Evolutionary conservation across 176 grass and related monocot species (phyloP).

Genomic region (Zizania latifolia): DNA sequence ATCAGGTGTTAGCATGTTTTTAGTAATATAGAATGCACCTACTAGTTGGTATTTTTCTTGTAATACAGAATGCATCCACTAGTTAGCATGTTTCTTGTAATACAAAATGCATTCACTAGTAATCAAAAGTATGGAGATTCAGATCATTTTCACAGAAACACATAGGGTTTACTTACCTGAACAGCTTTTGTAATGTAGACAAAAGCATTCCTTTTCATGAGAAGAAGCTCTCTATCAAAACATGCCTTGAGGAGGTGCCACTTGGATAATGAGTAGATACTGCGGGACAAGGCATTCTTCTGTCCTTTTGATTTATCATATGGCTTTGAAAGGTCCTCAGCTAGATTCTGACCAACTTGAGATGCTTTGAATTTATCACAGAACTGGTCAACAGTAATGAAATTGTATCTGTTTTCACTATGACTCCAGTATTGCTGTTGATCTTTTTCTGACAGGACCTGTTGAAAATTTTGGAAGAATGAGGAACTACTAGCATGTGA

Average conservation of each 20-base stretch:
- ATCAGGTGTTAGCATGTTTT: neutral
- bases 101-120: neutral
- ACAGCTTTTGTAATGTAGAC: conserved; percentile 52
- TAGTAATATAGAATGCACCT: neutral
- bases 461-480: neutral
- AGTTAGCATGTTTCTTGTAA: neutral
- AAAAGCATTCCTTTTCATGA: conserved; percentile 70
- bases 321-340: conserved; percentile 35
- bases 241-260: conserved; percentile 70
- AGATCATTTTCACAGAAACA: neutral
- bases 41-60: neutral
- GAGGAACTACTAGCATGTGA: neutral
- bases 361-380: conserved; percentile 43
- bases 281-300: conserved; percentile 51
- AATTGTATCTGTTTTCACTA: conserved; percentile 40
- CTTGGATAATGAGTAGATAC: conserved; percentile 56
- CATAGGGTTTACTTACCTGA: conserved; percentile 23
- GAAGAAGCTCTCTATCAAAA: conserved; percentile 58
- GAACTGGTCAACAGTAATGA: conserved; percentile 57
- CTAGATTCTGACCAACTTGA: conserved; percentile 43
- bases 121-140: neutral
- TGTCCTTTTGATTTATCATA: conserved; percentile 44
- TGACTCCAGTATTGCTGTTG: conserved; percentile 70
- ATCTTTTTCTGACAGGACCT: conserved; percentile 78
- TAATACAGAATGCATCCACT: neutral